These are phyloP conservation scores for Starmerella tilneyi DNA, from an alignment of 805 yeast genomes.

Conservation along the genomic window DNA sequence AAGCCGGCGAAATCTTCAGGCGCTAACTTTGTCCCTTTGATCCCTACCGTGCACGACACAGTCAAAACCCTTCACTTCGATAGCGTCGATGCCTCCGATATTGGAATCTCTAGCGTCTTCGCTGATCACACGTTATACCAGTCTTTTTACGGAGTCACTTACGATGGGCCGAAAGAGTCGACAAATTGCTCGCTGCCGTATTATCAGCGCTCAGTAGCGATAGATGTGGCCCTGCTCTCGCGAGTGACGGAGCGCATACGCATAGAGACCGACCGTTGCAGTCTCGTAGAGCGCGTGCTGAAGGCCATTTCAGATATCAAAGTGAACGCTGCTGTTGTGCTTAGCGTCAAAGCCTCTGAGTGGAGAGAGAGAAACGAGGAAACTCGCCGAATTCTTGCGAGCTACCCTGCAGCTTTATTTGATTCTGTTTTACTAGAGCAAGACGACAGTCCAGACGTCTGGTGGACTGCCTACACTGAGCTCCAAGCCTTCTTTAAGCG, in stretches of 20 bases:
- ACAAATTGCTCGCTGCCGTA: neutral
- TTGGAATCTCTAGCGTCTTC: constrained; percentile 8
- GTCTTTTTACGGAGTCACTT: constrained; percentile 16
- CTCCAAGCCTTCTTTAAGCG: constrained; percentile 1
- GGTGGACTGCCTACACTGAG: neutral
- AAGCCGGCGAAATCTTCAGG: too few species aligned
- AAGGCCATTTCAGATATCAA: constrained; percentile 43
- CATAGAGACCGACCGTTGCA: constrained; percentile 53
- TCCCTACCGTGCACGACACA: neutral
- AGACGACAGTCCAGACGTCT: neutral
- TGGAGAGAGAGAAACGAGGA: constrained; percentile 5
- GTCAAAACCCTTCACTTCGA: neutral
- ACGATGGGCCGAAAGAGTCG: constrained; percentile 5
- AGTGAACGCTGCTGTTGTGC: constrained; percentile 45
- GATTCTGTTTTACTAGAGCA: constrained; percentile 8
- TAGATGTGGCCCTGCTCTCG: constrained; percentile 50
- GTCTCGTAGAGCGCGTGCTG: constrained; percentile 44
- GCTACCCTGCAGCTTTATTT: constrained; percentile 5
- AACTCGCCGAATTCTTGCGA: constrained; percentile 11
- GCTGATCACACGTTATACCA: constrained; percentile 14
- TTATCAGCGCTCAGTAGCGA: constrained; percentile 37
- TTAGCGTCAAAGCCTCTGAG: constrained; percentile 55
- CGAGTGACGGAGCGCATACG: constrained; percentile 49
- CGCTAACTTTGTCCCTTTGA: too few species aligned
- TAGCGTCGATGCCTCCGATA: neutral